Conservation (phyloP, 1,284 basidiomycete species). For the Ustilago loliicola region DNA sequence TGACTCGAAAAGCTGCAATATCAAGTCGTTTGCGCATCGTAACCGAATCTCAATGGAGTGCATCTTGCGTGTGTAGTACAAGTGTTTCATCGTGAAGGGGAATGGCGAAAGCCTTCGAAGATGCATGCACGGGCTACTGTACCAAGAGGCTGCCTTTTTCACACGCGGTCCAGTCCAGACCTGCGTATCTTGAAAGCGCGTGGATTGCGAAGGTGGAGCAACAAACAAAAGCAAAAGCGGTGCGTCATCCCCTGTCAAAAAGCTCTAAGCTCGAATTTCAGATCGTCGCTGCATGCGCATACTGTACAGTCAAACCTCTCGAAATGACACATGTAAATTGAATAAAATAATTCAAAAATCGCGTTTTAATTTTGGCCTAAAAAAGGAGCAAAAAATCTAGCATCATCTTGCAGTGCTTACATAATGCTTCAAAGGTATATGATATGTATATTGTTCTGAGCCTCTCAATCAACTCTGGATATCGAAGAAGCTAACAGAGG, state of each 20-base stretch:
- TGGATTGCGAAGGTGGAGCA: constrained; percentile 2
- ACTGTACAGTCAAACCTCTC: no score
- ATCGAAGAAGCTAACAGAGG: no score
- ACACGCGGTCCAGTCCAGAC: neutral
- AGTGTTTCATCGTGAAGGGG: neutral
- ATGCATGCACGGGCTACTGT: neutral
- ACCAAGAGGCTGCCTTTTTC: neutral
- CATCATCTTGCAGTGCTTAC: no score
- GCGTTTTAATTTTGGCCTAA: no score
- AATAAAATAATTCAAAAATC: no score
- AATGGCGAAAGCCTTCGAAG: neutral
- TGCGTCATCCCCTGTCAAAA: neutral
- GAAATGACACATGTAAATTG: no score
- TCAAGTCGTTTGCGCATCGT: constrained; percentile 10
- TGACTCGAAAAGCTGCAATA: constrained; percentile 9
- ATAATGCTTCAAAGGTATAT: no score
- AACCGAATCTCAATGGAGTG: neutral
- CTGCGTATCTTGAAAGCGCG: no score
- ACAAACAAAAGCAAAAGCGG: neutral
- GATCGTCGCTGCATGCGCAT: constrained; percentile 7
- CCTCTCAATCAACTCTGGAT: no score
- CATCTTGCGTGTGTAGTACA: neutral
- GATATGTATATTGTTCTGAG: no score
- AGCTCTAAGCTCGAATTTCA: neutral
- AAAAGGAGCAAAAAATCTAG: no score